Conservation (phyloP, 2,329 filamentous ascomycete species). For the Nigrospora sphaerica region DNA sequence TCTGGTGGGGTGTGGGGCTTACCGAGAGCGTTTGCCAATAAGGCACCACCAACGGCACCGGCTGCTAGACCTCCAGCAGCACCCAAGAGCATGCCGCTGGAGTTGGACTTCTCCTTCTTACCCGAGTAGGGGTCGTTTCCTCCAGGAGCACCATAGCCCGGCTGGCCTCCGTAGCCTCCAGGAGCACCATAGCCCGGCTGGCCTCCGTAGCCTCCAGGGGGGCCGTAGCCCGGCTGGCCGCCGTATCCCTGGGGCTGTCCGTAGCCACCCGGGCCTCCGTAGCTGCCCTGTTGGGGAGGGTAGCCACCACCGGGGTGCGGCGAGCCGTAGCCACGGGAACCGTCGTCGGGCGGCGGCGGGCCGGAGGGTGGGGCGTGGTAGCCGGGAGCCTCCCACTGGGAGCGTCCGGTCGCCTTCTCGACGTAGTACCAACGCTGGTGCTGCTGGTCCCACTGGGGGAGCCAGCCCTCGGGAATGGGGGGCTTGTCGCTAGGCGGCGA, state of each 20-base stretch:
- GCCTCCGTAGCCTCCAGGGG: slow-evolving; percentile 1
- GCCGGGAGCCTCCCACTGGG: slow-evolving; percentile 24
- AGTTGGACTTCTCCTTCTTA: slow-evolving; percentile 33
- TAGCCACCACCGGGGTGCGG: slow-evolving; percentile 4
- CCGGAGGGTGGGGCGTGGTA: neutral
- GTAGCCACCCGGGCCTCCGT: slow-evolving; percentile 8
- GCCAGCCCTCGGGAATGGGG: slow-evolving; percentile 54
- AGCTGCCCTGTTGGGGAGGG: slow-evolving; percentile 6
- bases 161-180: slow-evolving; percentile 5
- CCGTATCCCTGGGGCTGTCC: neutral
- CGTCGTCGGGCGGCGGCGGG: neutral
- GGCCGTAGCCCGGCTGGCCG: slow-evolving; percentile 5
- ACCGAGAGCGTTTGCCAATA: slow-evolving; percentile 50
- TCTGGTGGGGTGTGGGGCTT: slow-evolving; percentile 6
- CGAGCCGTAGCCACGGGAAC: slow-evolving; percentile 5
- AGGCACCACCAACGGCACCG: slow-evolving; percentile 49
- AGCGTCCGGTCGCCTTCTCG: slow-evolving; percentile 51
- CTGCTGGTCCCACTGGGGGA: slow-evolving; percentile 54
- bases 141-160: neutral
- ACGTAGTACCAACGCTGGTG: slow-evolving; percentile 59
- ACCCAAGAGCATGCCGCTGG: slow-evolving; percentile 44
- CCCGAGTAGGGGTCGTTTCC: slow-evolving; percentile 10
- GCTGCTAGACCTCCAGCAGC: slow-evolving; percentile 51
- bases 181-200: neutral
- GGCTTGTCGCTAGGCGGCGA: slow-evolving; percentile 32